A percentile compares a stretch with the other conserved stretches of the same genome.
These are phyloP conservation scores for Amphicarpaea edgeworthii DNA, from an alignment of 306 rosid genomes.

Conservation along the genomic window DNA sequence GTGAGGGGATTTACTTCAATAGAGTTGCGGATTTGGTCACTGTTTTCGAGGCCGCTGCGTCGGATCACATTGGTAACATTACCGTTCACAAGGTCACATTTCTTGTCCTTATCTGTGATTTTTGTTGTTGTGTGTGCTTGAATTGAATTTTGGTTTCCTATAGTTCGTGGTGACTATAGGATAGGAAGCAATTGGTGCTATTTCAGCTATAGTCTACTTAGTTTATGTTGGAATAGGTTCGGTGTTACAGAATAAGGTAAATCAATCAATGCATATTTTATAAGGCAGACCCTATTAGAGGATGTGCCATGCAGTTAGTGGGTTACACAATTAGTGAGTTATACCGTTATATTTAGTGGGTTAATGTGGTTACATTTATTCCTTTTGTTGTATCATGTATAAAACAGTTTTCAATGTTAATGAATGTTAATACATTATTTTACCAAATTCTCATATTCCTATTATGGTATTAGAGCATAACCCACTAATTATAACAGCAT, in stretches of 20 bases:
- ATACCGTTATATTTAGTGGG: no score
- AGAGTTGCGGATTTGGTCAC: constrained; percentile 85
- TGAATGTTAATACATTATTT: no score
- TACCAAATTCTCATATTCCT: no score
- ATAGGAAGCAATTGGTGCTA: constrained; percentile 8
- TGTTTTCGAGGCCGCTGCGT: constrained; percentile 81
- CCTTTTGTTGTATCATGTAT: no score
- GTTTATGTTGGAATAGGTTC: constrained; percentile 13
- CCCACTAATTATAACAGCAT: no score
- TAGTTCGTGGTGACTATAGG: no score
- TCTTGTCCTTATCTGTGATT: background rate
- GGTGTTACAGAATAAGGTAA: background rate
- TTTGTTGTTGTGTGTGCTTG: background rate
- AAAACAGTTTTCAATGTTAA: no score
- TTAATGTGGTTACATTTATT: no score
- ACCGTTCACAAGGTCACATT: constrained; percentile 84
- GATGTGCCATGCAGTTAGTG: no score
- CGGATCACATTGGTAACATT: constrained; percentile 82
- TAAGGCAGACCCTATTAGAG: background rate
- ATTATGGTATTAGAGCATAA: no score
- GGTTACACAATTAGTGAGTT: no score
- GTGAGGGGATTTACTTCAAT: constrained; percentile 91
- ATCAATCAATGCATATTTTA: constrained; percentile 28
- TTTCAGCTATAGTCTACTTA: constrained; percentile 19
- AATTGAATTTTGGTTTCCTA: constrained; percentile 12